Evolutionary conservation across 1,284 basidiomycete species (phyloP).

Genomic region (Heterobasidion occidentale): DNA sequence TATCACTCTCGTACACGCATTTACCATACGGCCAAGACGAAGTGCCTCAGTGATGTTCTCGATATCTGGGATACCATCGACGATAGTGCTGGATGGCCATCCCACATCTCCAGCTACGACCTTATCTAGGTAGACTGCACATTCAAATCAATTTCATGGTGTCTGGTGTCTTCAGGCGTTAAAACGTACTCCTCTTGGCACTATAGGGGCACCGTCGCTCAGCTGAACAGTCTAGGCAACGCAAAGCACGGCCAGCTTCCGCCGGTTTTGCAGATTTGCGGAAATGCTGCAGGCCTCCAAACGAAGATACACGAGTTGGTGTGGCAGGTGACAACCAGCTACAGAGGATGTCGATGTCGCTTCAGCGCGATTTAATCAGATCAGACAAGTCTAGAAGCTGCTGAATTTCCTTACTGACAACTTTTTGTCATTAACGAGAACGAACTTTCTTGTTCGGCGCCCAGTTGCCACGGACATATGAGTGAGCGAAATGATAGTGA

Average conservation of each 20-base stretch:
- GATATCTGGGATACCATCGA: conserved; percentile 73
- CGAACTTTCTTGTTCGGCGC: conserved; percentile 54
- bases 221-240: conserved; percentile 68
- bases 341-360: conserved; percentile 79
- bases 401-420: conserved; percentile 55
- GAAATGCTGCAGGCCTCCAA: conserved; percentile 80
- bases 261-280: conserved; percentile 62
- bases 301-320: conserved; percentile 69
- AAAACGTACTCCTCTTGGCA: conserved; percentile 66
- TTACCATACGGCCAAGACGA: conserved; percentile 61
- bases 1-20: conserved; percentile 78
- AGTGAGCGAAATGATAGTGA: conserved; percentile 80
- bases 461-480: conserved; percentile 82
- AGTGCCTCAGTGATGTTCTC: conserved; percentile 68
- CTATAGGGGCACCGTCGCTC: conserved; percentile 75
- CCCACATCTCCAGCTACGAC: conserved; percentile 41
- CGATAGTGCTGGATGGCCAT: conserved; percentile 63
- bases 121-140: conserved; percentile 63
- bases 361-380: conserved; percentile 18
- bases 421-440: conserved; percentile 85
- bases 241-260: conserved; percentile 54
- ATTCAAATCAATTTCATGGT: too few relatives aligned
- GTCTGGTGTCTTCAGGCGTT: not conserved
- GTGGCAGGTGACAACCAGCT: conserved; percentile 62
- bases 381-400: not conserved